Base-by-base conservation (phyloP, 2,329 filamentous ascomycete species). In the Blastomyces parvus region DNA sequence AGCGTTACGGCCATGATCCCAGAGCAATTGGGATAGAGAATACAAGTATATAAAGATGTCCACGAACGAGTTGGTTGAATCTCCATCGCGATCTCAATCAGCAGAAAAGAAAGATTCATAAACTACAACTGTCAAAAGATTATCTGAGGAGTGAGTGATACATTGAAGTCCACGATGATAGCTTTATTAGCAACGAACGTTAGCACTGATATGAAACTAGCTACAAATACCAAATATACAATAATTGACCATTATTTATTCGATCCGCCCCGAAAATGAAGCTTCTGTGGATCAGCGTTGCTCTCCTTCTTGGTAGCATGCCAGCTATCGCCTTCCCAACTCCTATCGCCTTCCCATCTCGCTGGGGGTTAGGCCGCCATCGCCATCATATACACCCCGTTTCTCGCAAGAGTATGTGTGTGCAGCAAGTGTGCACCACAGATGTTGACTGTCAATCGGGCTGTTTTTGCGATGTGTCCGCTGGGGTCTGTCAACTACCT, bases 391-490 rank as follows among this genome's bases (percentile, higher is more conserved):
- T 25, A 11, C 33, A 19, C 0, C 19, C 55, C 33, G 33, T 57
- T 22, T 57, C 33, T 40, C 55, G 55, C 22, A 57, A 36, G 11
- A 38, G 17, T 25, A 36, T 57, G 55, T 57, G 55, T 57, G 30
- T 38, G n/a, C 33, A 36, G n/a, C 40, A 36, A 13, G 36, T n/a
- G 14, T 57, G 55, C n/a, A 25, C 2, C n/a, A 14, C 55, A 0
- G 55, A 57, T n/a, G 19, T 19, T 38, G 55, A 57, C 55, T 57
- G 55, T n/a, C 55, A 57, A 36, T 42, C 55, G 27, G 55, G 14
- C 25, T 57, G 55, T 25, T 36, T 38, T 14, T 57, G 55, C 22
- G 55, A 57, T 38, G 5, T 57, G 36, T 36, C 36, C 3, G 55
- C 55, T 40, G 36, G 19, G 13, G 36, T 38, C 0, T 57, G 55